phyloP scores from a whole-genome alignment of 1,139 yeast species.

The Suhomyces panamericanus region DNA sequence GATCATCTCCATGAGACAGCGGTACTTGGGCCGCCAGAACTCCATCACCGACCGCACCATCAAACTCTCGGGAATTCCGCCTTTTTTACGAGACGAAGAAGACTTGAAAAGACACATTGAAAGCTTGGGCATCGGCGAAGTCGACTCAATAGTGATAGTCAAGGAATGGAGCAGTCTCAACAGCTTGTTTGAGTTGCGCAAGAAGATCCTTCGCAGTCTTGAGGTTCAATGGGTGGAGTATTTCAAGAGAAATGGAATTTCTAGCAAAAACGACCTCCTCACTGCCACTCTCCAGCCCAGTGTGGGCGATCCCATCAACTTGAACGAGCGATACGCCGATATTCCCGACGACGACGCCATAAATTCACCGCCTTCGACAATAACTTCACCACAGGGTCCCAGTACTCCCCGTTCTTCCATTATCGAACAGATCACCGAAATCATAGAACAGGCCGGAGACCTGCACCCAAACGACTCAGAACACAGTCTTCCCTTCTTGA shows the following conservation, averaged over 20 bases:
- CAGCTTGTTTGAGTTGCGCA: slow-evolving; percentile 59
- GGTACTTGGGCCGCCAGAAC: slow-evolving; percentile 81
- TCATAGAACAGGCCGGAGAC: slow-evolving; percentile 7
- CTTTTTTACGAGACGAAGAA: slow-evolving; percentile 67
- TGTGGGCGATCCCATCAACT: slow-evolving; percentile 30
- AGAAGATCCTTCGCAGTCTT: slow-evolving; percentile 50
- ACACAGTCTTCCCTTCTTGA: slow-evolving; percentile 25
- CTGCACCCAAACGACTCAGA: slow-evolving; percentile 17
- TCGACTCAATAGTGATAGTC: slow-evolving; percentile 73
- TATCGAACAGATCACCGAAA: slow-evolving; percentile 24
- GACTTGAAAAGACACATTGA: slow-evolving; percentile 74
- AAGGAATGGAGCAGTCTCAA: slow-evolving; percentile 82
- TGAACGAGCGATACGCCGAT: slow-evolving; percentile 15
- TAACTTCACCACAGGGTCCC: background rate
- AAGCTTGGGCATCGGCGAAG: slow-evolving; percentile 74
- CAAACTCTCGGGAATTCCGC: slow-evolving; percentile 88
- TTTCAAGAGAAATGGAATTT: slow-evolving; percentile 44
- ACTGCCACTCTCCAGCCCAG: slow-evolving; percentile 29
- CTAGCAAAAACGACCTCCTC: slow-evolving; percentile 31
- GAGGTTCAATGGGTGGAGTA: slow-evolving; percentile 82
- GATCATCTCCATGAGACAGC: slow-evolving; percentile 77
- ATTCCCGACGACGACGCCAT: slow-evolving; percentile 12
- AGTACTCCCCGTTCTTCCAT: slow-evolving; percentile 15
- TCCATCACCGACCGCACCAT: slow-evolving; percentile 93
- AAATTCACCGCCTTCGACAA: slow-evolving; percentile 6